Percentiles rank a stretch among this genome's conserved stretches.
These are phyloP conservation scores for Trichomonascaceae sp. DNA, from an alignment of 1,139 yeast species.

Conservation along the genomic window DNA sequence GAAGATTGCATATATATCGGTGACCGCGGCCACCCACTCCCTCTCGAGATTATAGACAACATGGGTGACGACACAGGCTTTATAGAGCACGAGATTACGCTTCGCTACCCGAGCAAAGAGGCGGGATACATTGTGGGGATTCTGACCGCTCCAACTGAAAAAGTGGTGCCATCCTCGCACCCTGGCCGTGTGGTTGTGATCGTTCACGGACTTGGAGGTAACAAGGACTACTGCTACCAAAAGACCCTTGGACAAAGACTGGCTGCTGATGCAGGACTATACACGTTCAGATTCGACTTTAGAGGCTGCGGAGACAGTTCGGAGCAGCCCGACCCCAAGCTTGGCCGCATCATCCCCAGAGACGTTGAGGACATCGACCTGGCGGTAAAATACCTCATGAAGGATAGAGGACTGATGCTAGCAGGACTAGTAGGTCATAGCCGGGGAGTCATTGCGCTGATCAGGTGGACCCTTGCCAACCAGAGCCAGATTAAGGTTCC, in stretches of 20 bases:
- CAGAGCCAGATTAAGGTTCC: slow-evolving; percentile 39
- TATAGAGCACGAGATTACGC: background rate
- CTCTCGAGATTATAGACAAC: no score
- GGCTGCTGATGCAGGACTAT: slow-evolving; percentile 46
- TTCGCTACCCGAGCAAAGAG: background rate
- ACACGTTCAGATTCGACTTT: slow-evolving; percentile 66
- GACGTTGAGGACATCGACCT: slow-evolving; percentile 57
- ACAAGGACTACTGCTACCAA: slow-evolving; percentile 69
- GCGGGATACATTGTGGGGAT: slow-evolving; percentile 5
- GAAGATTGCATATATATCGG: no score
- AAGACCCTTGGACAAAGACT: slow-evolving; percentile 46
- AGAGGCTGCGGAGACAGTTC: slow-evolving; percentile 75
- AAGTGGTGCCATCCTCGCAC: slow-evolving; percentile 10
- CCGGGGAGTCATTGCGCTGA: slow-evolving; percentile 68
- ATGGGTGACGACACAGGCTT: background rate
- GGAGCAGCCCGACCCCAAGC: slow-evolving; percentile 19
- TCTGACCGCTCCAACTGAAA: slow-evolving; percentile 6
- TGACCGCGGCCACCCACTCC: no score
- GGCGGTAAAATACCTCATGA: slow-evolving; percentile 32
- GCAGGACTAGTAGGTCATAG: slow-evolving; percentile 58
- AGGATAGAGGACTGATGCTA: slow-evolving; percentile 24
- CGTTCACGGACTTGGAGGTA: slow-evolving; percentile 76
- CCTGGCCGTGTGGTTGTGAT: slow-evolving; percentile 34
- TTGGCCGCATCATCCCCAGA: slow-evolving; percentile 22
- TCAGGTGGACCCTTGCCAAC: slow-evolving; percentile 44